Base-by-base conservation (phyloP, 164 flowering plant genomes). In the Vitis labrusca region DNA sequence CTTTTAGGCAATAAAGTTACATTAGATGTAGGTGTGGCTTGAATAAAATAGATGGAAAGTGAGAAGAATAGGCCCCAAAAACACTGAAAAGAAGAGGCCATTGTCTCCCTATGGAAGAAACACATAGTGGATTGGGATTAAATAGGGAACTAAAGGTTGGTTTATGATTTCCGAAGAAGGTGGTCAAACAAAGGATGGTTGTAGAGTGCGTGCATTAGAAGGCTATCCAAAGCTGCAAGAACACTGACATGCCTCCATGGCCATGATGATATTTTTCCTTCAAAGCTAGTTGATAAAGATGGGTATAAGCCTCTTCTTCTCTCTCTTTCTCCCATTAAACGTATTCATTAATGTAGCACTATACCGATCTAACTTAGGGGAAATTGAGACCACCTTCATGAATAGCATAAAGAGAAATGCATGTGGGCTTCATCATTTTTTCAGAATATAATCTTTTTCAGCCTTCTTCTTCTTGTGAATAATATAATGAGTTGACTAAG, bases 21-120 rank as follows among this genome's bases (percentile, higher is more conserved):
- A 68, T 79, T 74, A 65, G 81, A 61, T 56, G 81, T 63, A 29
- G 82, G 65, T 8, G 72, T 47, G 23, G 84, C 75, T 58, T 60
- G 84, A 66, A 69, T 57, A 60, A 63, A 74, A 76, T 19, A 75
- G 69, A 81, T 71, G 16, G 83, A 78, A 65, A 85, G 70, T 37
- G 73, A 71, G 75, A 89, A 63, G 54, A 74, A 72, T 51, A 83
- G 73, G 79, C 81, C 83, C 85, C 86, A 78, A 68, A 76, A 71
- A 37, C 67, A 74, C 5, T 50, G 74, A 59, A 75, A 68, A 71
- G 50, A 66, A 68, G 66, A 73, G 60, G 76, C 68, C 86, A 85
- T 84, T 75, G 77, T 82, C 65, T 73, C 77, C 44, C 69, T 53
- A n/a, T 58, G 54, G 66, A 71, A 77, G 49, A 67, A 73, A 56